Evolutionary conservation across 2,329 filamentous ascomycete genomes (phyloP), one percentile per base, ranked within the genome.

Genomic region (Sclerotinia sclerotiorum): DNA sequence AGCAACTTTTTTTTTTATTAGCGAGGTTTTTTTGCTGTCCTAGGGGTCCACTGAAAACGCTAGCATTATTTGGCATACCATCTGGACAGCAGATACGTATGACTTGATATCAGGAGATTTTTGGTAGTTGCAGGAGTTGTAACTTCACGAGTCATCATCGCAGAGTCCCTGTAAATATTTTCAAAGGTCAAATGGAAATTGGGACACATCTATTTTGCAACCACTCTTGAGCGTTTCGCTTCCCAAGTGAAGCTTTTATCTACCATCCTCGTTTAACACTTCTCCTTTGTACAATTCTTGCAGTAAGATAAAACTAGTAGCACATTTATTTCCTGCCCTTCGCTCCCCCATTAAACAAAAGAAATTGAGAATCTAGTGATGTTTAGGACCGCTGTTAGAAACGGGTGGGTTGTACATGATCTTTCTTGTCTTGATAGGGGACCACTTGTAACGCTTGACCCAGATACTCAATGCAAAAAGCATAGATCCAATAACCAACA

Each of bases 361-460:
- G 70, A 74, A 73, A 76, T 69, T 68, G 44, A 61, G 68, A 65
- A 66, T 70, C 70, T 72, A 76, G 65, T 76, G 74, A 54, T 70
- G 69, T 54, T 69, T 67, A 42, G 54, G 46, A 54, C 42, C 67
- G 24, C 67, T 56, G 17, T 42, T 48, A 35, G 65, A 49, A 17
- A 56, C 19, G 29, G 93, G 93, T 72, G 93, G 92, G 79, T 89
- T 91, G 84, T 97, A 97, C 76, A 88, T 85, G 76, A 98, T 84
- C 90, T 98, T 97, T 79, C 95, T 90, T 77, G 93, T 91, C 90
- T 99, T 99, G 81, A 99, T 84, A 78, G 91, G 89, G 70, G 93
- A 87, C 95, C 95, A 99, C 89, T 98, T 99, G 90, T 99, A 99
- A 84, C 94, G 90, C 91, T 99, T 99, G 74, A 98, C 90, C 93